phyloP scores from a whole-genome alignment of 2,329 filamentous ascomycete genomes.

The Paracamarosporium sp. region DNA sequence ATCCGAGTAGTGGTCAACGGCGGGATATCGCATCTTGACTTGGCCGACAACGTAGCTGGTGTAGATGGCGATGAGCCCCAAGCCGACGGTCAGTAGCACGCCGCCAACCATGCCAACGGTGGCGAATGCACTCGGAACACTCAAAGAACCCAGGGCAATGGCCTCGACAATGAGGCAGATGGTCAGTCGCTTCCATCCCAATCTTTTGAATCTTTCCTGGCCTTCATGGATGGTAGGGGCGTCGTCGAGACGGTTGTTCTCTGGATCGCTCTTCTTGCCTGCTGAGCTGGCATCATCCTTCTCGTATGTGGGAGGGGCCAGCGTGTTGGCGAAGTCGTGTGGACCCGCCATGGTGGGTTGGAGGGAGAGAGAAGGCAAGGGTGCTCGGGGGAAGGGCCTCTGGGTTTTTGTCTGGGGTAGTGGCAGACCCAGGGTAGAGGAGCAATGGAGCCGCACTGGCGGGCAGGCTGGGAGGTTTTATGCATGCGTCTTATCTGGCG shows the following conservation, averaged over 20 bases:
- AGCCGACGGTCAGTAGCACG: conserved; percentile 52
- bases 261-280: conserved; percentile 43
- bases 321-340: conserved; percentile 8
- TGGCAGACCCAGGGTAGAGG: conserved; percentile 8
- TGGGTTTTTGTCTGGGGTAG: background rate
- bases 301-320: conserved; percentile 27
- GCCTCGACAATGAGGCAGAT: conserved; percentile 59
- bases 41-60: conserved; percentile 68
- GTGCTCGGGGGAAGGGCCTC: background rate
- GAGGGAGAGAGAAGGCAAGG: background rate
- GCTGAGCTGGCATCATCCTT: conserved; percentile 31
- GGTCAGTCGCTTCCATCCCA: conserved; percentile 60
- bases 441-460: background rate
- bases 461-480: conserved; percentile 4
- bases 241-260: conserved; percentile 37
- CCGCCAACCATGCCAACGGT: conserved; percentile 56
- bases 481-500: conserved; percentile 11
- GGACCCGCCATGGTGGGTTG: background rate
- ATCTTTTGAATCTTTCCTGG: conserved; percentile 47
- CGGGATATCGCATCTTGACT: conserved; percentile 64
- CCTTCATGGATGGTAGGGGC: conserved; percentile 43
- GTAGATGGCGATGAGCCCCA: conserved; percentile 67
- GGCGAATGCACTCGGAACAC: conserved; percentile 54
- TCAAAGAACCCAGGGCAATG: conserved; percentile 56
- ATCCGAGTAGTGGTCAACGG: conserved; percentile 72